Evolutionary conservation across 1,284 basidiomycete species (phyloP), one percentile per base, ranked within the genome.

Genomic region (Rhodotorula sp.): DNA sequence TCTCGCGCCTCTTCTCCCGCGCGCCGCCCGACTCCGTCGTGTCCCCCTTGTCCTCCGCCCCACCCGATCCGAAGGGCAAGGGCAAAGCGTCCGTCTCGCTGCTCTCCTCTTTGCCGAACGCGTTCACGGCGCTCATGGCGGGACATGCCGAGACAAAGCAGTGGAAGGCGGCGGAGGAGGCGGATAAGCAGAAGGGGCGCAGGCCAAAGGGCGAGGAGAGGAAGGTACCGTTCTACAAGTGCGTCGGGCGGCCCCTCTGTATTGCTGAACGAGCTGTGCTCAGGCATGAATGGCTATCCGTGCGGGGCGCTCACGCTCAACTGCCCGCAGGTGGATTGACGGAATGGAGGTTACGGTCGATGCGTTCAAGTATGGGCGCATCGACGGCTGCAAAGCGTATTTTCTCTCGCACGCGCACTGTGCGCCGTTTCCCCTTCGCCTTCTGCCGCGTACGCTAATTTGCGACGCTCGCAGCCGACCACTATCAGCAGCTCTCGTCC

Each of bases 141-240:
- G 89, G 90, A 1, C 85, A 88, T 75, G 89, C 89, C 77, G 91
- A 94, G 79, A 88, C 87, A 61, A 88, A 89, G 70, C 87, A 88
- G 17, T 96, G 93, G 93, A 90, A 89, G 78, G 90, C 92, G 79
- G 92, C 89, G 0, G 86, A 87, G 29, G 80, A 81, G 25, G 84
- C 84, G 80, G 81, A 34, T 80, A 80, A 73, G 64, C 62, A 67
- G 55, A 76, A 68, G 70, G 81, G 59, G 29, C 69, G 41, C 48
- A 17, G 67, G 22, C 60, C 66, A 10, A 69, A 71, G 67, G 73
- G 75, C 3, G 65, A 86, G 85, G 39, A 85, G 89, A 53, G 91
- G 64, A 89, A 88, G 68, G 92, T 93, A 2, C 94, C 94, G 0
- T 97, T 97, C 80, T 97, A 95, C 83, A 97, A 97, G 83, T 65